These are phyloP conservation scores for Barnettozyma wickerhamii DNA, from an alignment of 805 yeast species.

Conservation along the genomic window DNA sequence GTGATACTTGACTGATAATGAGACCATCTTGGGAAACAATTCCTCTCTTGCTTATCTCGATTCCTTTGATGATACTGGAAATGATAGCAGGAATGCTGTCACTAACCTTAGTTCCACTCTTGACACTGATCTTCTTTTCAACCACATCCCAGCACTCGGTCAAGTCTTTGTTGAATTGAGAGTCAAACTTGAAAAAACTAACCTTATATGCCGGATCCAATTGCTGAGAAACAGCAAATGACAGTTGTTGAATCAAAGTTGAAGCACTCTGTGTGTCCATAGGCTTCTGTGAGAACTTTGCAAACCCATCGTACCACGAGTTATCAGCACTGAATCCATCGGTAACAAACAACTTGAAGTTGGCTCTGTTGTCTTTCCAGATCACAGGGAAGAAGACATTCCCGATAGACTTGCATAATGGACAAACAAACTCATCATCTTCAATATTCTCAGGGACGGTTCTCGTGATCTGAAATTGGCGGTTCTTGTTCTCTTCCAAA, in stretches of 20 bases:
- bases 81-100: constrained; percentile 32
- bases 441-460: constrained; percentile 73
- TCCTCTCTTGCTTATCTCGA: constrained; percentile 66
- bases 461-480: constrained; percentile 71
- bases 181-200: constrained; percentile 3
- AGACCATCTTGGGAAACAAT: constrained; percentile 33
- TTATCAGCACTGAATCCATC: constrained; percentile 3
- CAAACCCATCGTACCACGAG: constrained; percentile 20
- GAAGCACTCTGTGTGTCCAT: too few relatives aligned
- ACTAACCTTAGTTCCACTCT: constrained; percentile 26
- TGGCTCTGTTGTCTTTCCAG: constrained; percentile 46
- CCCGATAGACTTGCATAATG: constrained; percentile 83
- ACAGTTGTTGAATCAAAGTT: too few relatives aligned
- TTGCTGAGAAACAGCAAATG: constrained; percentile 1
- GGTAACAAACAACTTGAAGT: constrained; percentile 9
- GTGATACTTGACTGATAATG: constrained; percentile 53
- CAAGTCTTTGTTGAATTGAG: constrained; percentile 7
- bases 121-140: constrained; percentile 27
- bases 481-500: constrained; percentile 47
- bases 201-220: constrained; percentile 11
- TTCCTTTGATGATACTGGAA: constrained; percentile 54
- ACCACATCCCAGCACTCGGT: constrained; percentile 9
- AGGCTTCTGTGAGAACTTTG: constrained; percentile 5
- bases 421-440: constrained; percentile 77
- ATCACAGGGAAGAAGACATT: constrained; percentile 79